Evolutionary conservation across 306 rosid species (phyloP).

Genomic region (Urtica urens): DNA sequence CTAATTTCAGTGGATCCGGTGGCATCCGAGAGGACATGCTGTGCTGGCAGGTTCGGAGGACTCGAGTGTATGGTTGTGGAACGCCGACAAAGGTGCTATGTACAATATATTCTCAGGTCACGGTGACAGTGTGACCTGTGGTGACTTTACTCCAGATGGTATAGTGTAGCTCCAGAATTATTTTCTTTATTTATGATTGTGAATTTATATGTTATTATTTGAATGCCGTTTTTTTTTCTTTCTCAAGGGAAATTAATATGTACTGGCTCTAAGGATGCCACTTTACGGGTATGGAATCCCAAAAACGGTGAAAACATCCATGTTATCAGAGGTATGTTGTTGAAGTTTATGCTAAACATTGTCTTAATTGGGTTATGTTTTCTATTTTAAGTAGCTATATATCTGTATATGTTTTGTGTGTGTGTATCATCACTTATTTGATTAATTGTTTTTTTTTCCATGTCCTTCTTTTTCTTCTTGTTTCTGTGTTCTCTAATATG

Average conservation of each 20-base stretch:
- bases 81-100: conserved; percentile 45
- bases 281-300: conserved; percentile 89
- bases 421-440: too few species aligned
- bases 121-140: conserved; percentile 66
- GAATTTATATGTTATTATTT: neutral
- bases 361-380: too few species aligned
- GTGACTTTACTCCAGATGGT: conserved; percentile 98
- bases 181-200: neutral
- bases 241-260: conserved; percentile 68
- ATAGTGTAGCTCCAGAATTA: conserved; percentile 19
- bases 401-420: too few species aligned
- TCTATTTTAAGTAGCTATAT: too few species aligned
- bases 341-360: conserved; percentile 4
- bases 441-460: too few species aligned
- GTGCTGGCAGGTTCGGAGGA: conserved; percentile 90
- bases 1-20: conserved; percentile 67
- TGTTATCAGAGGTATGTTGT: conserved; percentile 58
- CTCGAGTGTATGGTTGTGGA: conserved; percentile 83
- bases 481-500: too few species aligned
- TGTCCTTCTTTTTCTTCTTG: too few species aligned
- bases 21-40: conserved; percentile 87
- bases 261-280: conserved; percentile 86
- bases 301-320: conserved; percentile 61
- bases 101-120: conserved; percentile 68
- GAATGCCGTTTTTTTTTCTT: neutral